A percentile compares a stretch with the other conserved stretches of the same genome.
phyloP scores from a whole-genome alignment of 306 rosid genomes.

The Dalbergia cochinchinensis region DNA sequence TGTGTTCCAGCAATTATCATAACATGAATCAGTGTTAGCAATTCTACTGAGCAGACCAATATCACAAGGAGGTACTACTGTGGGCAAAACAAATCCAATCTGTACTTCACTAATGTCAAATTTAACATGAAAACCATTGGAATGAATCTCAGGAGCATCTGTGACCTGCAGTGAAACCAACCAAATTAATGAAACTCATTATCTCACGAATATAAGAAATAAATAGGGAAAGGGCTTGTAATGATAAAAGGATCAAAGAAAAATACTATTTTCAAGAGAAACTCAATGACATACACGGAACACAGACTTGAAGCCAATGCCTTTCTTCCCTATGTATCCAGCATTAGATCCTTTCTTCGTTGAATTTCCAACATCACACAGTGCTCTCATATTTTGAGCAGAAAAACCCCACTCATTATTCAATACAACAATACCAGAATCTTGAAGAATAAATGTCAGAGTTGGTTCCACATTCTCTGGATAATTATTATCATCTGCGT shows the following conservation, averaged over 20 bases:
- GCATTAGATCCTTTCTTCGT: slow-evolving; percentile 90
- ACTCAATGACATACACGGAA: slow-evolving; percentile 75
- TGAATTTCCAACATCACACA: slow-evolving; percentile 96
- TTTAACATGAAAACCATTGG: slow-evolving; percentile 96
- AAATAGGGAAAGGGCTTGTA: not conserved
- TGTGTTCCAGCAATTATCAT: slow-evolving; percentile 75
- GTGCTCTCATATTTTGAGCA: slow-evolving; percentile 86
- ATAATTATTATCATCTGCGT: slow-evolving; percentile 95
- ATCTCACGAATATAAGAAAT: slow-evolving; percentile 13
- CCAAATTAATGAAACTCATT: slow-evolving; percentile 33
- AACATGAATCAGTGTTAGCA: slow-evolving; percentile 55
- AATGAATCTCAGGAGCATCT: slow-evolving; percentile 97
- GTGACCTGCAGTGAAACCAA: slow-evolving; percentile 72
- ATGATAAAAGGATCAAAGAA: not conserved
- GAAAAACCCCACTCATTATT: slow-evolving; percentile 93
- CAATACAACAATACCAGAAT: slow-evolving; percentile 77
- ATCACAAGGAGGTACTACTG: slow-evolving; percentile 77
- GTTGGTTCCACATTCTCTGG: slow-evolving; percentile 84
- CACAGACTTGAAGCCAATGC: slow-evolving; percentile 98
- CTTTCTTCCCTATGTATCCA: slow-evolving; percentile 97
- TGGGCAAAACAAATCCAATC: slow-evolving; percentile 96
- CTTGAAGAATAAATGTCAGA: slow-evolving; percentile 83
- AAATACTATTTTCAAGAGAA: slow-evolving; percentile 15
- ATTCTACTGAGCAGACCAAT: slow-evolving; percentile 66
- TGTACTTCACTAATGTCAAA: slow-evolving; percentile 95